These are phyloP conservation scores for Carpinus viminea DNA, from an alignment of 306 rosid genomes.

Conservation along the genomic window DNA sequence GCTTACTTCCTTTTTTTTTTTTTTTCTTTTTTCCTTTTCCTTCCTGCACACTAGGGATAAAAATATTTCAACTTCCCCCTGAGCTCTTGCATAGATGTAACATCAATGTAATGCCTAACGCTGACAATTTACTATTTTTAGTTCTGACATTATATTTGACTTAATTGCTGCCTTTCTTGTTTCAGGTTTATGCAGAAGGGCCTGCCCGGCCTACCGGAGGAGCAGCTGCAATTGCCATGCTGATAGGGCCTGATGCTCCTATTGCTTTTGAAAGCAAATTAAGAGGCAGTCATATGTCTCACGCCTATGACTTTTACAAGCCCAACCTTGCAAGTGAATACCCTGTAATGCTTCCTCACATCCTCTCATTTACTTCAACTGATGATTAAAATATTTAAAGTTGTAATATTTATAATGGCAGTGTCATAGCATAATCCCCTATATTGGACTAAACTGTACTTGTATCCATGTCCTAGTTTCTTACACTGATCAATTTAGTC, in stretches of 20 bases:
- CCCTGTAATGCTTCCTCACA: conserved; percentile 51
- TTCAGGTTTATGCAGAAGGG: conserved; percentile 87
- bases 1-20: no score
- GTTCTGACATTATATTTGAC: background rate
- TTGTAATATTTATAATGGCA: no score
- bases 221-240: conserved; percentile 88
- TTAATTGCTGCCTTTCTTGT: conserved; percentile 9
- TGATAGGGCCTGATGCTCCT: conserved; percentile 84
- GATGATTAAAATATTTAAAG: no score
- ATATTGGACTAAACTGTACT: background rate
- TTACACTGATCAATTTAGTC: no score
- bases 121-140: background rate
- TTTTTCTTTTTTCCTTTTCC: no score
- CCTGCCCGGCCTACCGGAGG: conserved; percentile 97
- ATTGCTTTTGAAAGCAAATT: conserved; percentile 78
- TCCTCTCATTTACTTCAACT: background rate
- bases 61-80: no score
- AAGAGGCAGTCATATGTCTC: conserved; percentile 84
- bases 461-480: conserved; percentile 4
- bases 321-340: conserved; percentile 89
- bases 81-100: no score
- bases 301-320: conserved; percentile 83
- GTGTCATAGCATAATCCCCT: no score
- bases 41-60: no score
- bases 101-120: no score